phyloP scores from a whole-genome alignment of 495 filamentous ascomycete species.

The Choiromyces venosus region DNA sequence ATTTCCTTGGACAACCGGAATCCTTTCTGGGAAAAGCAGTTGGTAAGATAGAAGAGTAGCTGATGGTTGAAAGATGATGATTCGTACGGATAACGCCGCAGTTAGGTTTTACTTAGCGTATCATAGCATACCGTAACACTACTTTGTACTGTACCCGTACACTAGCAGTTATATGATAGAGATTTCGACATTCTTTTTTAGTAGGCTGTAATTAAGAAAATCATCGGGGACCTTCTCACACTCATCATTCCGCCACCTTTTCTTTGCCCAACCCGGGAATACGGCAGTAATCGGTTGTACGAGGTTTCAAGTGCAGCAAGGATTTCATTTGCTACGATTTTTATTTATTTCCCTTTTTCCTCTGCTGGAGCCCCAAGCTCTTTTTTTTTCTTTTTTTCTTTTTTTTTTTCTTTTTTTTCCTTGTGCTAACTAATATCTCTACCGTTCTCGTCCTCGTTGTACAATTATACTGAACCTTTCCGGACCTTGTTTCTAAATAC shows the following conservation, averaged over 20 bases:
- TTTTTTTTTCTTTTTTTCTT: slow-evolving; percentile 12
- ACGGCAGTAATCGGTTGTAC: slow-evolving; percentile 38
- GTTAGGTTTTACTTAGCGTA: background rate
- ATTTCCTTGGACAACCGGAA: background rate
- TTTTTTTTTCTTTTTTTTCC: background rate
- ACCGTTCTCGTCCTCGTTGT: slow-evolving; percentile 12
- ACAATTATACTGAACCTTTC: background rate
- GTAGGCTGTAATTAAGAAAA: background rate
- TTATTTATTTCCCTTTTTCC: slow-evolving; percentile 27
- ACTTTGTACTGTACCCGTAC: background rate
- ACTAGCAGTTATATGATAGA: background rate
- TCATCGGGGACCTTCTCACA: background rate
- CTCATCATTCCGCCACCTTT: slow-evolving; percentile 26
- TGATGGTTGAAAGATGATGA: background rate
- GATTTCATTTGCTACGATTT: slow-evolving; percentile 26
- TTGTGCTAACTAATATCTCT: slow-evolving; percentile 29
- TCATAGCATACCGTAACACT: background rate
- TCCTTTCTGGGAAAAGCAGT: background rate
- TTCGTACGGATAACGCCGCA: background rate
- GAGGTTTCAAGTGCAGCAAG: slow-evolving; percentile 36
- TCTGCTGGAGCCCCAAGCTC: slow-evolving; percentile 15
- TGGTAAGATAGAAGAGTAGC: background rate
- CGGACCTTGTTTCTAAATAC: background rate
- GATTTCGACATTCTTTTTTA: background rate
- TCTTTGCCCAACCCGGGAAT: slow-evolving; percentile 24